Evolutionary conservation across 2,329 filamentous ascomycete species (phyloP).

Genomic region (Fusarium drepaniforme): DNA sequence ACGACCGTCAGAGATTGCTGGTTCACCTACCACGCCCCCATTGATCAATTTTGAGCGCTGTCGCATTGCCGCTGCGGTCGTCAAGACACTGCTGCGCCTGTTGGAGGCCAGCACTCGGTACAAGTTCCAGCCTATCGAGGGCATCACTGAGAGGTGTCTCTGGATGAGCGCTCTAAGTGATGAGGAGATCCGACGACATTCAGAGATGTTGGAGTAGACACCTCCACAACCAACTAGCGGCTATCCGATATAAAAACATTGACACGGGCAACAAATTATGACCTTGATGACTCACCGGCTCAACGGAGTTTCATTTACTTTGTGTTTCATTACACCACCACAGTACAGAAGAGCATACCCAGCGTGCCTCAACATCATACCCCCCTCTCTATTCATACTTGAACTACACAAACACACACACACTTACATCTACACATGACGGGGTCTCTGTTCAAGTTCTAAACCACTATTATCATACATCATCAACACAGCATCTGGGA

Average conservation of each 20-base stretch:
- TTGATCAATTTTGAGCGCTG: slow-evolving; percentile 88
- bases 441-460: slow-evolving; percentile 6
- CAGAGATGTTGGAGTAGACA: slow-evolving; percentile 60
- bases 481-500: slow-evolving; percentile 38
- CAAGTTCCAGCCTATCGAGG: slow-evolving; percentile 79
- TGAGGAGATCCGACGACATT: slow-evolving; percentile 75
- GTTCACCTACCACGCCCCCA: slow-evolving; percentile 73
- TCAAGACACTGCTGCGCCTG: slow-evolving; percentile 84
- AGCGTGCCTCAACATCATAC: slow-evolving; percentile 36
- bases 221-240: neutral
- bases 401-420: slow-evolving; percentile 7
- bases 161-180: slow-evolving; percentile 85
- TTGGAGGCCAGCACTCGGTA: slow-evolving; percentile 84
- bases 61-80: slow-evolving; percentile 79
- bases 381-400: slow-evolving; percentile 18
- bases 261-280: slow-evolving; percentile 26
- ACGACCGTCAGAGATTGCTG: slow-evolving; percentile 79
- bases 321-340: slow-evolving; percentile 26
- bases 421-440: neutral
- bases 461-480: slow-evolving; percentile 28
- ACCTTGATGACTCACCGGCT: slow-evolving; percentile 36
- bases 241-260: slow-evolving; percentile 4
- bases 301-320: slow-evolving; percentile 34
- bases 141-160: slow-evolving; percentile 83
- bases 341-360: slow-evolving; percentile 30